A percentile compares a stretch with the other conserved stretches of the same genome.
Conservation (phyloP, 257 asterid species). For the Jasminum sambac region DNA sequence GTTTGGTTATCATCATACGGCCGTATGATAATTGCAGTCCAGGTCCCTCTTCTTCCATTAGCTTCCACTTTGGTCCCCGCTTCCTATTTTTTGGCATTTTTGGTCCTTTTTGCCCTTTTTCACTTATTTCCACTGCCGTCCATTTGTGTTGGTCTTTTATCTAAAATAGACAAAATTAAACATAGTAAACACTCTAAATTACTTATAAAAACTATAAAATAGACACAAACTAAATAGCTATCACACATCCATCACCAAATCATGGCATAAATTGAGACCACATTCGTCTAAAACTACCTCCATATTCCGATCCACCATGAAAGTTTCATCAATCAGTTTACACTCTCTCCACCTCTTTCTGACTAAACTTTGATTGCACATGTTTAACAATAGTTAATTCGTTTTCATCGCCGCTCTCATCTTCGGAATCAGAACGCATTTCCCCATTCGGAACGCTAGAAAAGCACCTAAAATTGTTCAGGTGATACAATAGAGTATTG, state of each 20-base stretch:
- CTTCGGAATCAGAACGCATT: conserved; percentile 38
- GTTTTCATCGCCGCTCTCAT: conserved; percentile 36
- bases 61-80: too few relatives aligned
- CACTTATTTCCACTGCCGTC: too few relatives aligned
- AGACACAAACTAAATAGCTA: too few relatives aligned
- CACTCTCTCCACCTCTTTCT: conserved; percentile 67
- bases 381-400: conserved; percentile 21
- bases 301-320: conserved; percentile 80
- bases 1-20: too few relatives aligned
- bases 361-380: conserved; percentile 43
- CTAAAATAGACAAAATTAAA: too few relatives aligned
- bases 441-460: conserved; percentile 34
- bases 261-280: conserved; percentile 56
- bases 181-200: too few relatives aligned
- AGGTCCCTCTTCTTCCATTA: too few relatives aligned
- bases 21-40: too few relatives aligned
- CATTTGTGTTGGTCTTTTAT: too few relatives aligned
- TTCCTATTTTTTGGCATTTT: too few relatives aligned
- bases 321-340: conserved; percentile 71
- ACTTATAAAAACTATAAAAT: too few relatives aligned
- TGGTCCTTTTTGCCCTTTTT: too few relatives aligned
- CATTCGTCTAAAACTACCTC: conserved; percentile 85
- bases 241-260: conserved; percentile 68
- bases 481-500: background rate
- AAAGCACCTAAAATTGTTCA: conserved; percentile 35